Evolutionary conservation across 139 green algal species (phyloP).

Genomic region (Mychonastes homosphaera): DNA sequence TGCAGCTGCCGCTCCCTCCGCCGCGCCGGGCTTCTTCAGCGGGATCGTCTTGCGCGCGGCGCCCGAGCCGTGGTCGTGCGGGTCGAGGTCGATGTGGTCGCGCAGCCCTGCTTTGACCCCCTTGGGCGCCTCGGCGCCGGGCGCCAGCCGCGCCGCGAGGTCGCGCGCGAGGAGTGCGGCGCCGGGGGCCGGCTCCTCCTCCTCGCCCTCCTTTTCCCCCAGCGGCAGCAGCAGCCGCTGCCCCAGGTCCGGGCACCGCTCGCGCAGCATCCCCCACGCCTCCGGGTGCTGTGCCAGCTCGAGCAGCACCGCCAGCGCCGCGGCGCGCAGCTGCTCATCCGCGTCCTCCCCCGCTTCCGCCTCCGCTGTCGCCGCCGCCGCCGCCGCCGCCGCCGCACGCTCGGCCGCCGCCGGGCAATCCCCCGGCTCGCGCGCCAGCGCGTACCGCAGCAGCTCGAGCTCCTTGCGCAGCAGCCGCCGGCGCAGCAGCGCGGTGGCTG

Average conservation of each 20-base stretch:
- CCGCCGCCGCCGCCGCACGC: conserved; percentile 1
- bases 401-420: conserved; percentile 9
- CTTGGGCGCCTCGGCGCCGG: conserved; percentile 6
- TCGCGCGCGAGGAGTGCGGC: conserved; percentile 9
- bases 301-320: conserved; percentile 24
- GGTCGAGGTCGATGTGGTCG: conserved; percentile 21
- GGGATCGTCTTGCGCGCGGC: no score
- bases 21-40: no score
- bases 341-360: conserved; percentile 11
- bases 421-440: conserved; percentile 16
- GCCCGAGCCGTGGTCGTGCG: conserved; percentile 2
- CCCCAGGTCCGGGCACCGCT: conserved; percentile 7
- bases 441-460: conserved; percentile 25
- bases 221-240: conserved; percentile 23
- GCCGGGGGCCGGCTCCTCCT: conserved; percentile 9
- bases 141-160: conserved; percentile 13
- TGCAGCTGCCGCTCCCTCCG: no score
- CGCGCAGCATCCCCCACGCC: conserved; percentile 19
- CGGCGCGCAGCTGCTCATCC: conserved; percentile 32
- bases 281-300: conserved; percentile 23
- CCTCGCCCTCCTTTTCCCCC: conserved; percentile 21
- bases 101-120: neutral
- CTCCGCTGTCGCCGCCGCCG: conserved; percentile 2
- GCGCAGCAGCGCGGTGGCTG: neutral
- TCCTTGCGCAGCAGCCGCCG: conserved; percentile 24